These are phyloP conservation scores for Globisporangium paroecandrum DNA, from an alignment of 352 stramenopile genomes.

Conservation along the genomic window DNA sequence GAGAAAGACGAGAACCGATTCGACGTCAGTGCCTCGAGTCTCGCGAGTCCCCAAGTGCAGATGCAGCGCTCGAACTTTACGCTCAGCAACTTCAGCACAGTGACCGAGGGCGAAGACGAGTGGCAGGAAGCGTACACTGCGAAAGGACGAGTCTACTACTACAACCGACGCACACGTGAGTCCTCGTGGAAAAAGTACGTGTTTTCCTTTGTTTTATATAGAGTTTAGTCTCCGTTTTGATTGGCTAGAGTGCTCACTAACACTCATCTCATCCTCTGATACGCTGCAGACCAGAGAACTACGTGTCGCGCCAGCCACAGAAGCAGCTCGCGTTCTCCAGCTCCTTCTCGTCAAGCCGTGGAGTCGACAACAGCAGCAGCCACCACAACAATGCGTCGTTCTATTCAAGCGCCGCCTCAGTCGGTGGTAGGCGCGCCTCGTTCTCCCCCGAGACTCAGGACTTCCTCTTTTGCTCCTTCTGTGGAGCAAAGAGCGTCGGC, in stretches of 20 bases:
- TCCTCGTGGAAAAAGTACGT: constrained; percentile 80
- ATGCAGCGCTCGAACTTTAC: constrained; percentile 15
- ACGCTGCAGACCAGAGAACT: constrained; percentile 15
- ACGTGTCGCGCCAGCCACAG: constrained; percentile 8
- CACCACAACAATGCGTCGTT: constrained; percentile 13
- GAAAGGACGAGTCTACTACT: constrained; percentile 87
- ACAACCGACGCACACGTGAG: constrained; percentile 81
- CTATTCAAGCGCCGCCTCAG: constrained; percentile 9
- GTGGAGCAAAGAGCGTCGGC: constrained; percentile 39
- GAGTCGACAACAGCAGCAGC: constrained; percentile 29
- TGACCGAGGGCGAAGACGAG: constrained; percentile 32
- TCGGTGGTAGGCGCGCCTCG: not conserved
- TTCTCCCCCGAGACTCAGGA: constrained; percentile 24
- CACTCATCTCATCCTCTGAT: not conserved
- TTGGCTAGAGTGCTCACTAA: not conserved
- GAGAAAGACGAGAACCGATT: not conserved
- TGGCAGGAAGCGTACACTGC: constrained; percentile 84
- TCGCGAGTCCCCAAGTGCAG: not conserved
- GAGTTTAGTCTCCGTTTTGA: not conserved
- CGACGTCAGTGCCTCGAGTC: not conserved
- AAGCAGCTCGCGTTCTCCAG: constrained; percentile 8
- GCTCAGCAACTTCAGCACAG: constrained; percentile 17
- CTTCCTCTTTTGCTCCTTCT: constrained; percentile 78
- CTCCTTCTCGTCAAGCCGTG: constrained; percentile 12
- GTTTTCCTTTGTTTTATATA: not conserved